These are phyloP conservation scores for Salmacisia buchloeana DNA, from an alignment of 1,284 basidiomycete genomes.

Conservation along the genomic window DNA sequence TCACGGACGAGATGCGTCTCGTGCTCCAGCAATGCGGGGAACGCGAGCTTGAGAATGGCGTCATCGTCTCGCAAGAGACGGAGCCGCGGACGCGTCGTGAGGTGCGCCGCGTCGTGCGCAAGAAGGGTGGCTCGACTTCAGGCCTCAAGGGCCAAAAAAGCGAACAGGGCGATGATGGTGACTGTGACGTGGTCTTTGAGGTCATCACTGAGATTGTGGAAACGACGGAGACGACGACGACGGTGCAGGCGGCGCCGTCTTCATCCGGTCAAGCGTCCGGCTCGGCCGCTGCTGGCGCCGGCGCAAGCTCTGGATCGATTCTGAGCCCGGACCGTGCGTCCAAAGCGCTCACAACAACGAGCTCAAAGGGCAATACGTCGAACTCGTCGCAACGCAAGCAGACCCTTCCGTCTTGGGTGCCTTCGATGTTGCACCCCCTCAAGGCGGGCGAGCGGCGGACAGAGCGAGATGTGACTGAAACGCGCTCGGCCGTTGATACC, in stretches of 20 bases:
- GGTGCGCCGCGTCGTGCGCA: background rate
- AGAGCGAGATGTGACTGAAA: conserved; percentile 23
- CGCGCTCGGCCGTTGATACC: conserved; percentile 22
- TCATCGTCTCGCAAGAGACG: conserved; percentile 14
- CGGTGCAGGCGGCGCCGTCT: conserved; percentile 22
- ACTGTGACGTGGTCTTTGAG: conserved; percentile 49
- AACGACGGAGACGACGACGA: conserved; percentile 40
- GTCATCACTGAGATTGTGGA: conserved; percentile 53
- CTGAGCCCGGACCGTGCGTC: too few species aligned
- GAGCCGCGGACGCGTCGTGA: background rate
- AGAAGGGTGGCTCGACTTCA: conserved; percentile 2
- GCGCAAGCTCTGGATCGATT: too few species aligned
- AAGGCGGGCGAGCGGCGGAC: conserved; percentile 18
- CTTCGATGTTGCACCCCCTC: background rate
- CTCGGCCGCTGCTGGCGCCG: too few species aligned
- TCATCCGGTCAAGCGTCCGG: background rate
- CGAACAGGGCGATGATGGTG: conserved; percentile 11
- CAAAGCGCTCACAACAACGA: too few species aligned
- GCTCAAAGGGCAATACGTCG: conserved; percentile 21
- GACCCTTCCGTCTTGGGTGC: background rate
- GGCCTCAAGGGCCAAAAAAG: conserved; percentile 8
- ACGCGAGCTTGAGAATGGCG: conserved; percentile 21
- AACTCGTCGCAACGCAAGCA: too few species aligned
- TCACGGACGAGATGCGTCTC: conserved; percentile 24
- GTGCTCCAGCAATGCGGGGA: conserved; percentile 19